Evolutionary conservation across 495 filamentous ascomycete species (phyloP).

Genomic region (Jackrogersella multiformis): DNA sequence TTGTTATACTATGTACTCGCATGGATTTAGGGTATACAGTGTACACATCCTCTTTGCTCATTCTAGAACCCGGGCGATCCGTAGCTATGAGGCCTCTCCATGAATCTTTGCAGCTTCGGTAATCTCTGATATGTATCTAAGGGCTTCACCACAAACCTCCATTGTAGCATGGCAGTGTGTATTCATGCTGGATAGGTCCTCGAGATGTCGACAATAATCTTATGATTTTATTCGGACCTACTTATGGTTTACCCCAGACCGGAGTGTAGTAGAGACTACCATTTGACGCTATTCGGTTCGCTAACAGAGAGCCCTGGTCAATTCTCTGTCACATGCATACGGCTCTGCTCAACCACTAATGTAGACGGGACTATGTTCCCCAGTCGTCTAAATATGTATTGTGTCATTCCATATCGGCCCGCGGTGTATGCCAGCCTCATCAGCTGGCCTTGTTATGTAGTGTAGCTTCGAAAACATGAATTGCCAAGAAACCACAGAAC

Average conservation of each 20-base stretch:
- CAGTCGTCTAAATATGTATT: slow-evolving; percentile 6
- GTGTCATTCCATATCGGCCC: slow-evolving; percentile 28
- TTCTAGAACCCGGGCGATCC: not conserved
- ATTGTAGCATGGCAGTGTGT: not conserved
- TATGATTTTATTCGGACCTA: slow-evolving; percentile 22
- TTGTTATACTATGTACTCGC: not conserved
- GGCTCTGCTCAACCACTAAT: slow-evolving; percentile 6
- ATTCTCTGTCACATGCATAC: slow-evolving; percentile 4
- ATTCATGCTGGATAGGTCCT: not conserved
- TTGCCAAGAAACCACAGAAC: slow-evolving; percentile 2
- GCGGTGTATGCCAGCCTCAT: slow-evolving; percentile 3
- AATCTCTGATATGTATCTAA: not conserved
- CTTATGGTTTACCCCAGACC: slow-evolving; percentile 4
- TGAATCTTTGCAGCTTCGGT: not conserved
- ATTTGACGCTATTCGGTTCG: not conserved
- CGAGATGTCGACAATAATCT: not conserved
- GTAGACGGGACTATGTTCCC: not conserved
- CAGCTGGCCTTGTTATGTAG: not conserved
- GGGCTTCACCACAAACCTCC: too few species aligned
- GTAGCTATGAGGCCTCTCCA: not conserved
- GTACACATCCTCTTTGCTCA: not conserved
- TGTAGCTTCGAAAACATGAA: not conserved
- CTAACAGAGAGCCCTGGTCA: not conserved
- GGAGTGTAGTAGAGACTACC: not conserved
- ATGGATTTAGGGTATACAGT: not conserved